These are phyloP conservation scores for Arthroderma sp. DNA, from an alignment of 2,329 filamentous ascomycete species.

Conservation along the genomic window DNA sequence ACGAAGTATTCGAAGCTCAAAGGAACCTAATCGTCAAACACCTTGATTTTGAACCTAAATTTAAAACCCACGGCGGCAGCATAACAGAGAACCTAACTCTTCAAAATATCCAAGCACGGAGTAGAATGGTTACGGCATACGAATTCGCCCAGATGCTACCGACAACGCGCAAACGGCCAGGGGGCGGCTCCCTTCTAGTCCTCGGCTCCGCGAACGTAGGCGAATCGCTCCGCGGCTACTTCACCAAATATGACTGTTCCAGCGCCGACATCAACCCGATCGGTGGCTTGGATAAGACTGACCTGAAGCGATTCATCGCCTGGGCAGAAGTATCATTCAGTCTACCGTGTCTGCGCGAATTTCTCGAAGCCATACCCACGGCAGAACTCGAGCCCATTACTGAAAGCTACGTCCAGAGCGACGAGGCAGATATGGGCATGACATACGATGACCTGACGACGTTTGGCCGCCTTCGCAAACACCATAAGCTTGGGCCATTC, in stretches of 20 bases:
- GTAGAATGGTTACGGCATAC: constrained; percentile 52
- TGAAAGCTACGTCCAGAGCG: constrained; percentile 41
- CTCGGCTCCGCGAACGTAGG: constrained; percentile 48
- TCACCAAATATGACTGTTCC: constrained; percentile 54
- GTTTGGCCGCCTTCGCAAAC: constrained; percentile 40
- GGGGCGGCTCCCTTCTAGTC: constrained; percentile 46
- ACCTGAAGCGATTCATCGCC: constrained; percentile 54
- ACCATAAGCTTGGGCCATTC: constrained; percentile 39
- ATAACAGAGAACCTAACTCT: constrained; percentile 18
- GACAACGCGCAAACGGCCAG: constrained; percentile 39
- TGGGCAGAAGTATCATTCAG: constrained; percentile 48
- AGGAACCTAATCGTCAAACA: constrained; percentile 29
- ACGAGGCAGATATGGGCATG: constrained; percentile 39
- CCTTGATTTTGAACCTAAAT: constrained; percentile 45
- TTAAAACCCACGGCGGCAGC: constrained; percentile 50
- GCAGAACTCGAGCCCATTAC: constrained; percentile 54
- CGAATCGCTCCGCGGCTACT: constrained; percentile 29
- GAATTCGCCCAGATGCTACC: constrained; percentile 50
- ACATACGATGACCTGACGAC: constrained; percentile 41
- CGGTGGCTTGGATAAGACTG: constrained; percentile 45
- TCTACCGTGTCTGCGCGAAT: constrained; percentile 40
- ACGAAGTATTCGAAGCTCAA: constrained; percentile 40
- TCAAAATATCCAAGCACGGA: constrained; percentile 44
- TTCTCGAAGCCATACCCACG: constrained; percentile 48
- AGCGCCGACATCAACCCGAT: constrained; percentile 46